These are phyloP conservation scores for Fusarium sp. DNA, from an alignment of 2,329 filamentous ascomycete species.

Conservation along the genomic window DNA sequence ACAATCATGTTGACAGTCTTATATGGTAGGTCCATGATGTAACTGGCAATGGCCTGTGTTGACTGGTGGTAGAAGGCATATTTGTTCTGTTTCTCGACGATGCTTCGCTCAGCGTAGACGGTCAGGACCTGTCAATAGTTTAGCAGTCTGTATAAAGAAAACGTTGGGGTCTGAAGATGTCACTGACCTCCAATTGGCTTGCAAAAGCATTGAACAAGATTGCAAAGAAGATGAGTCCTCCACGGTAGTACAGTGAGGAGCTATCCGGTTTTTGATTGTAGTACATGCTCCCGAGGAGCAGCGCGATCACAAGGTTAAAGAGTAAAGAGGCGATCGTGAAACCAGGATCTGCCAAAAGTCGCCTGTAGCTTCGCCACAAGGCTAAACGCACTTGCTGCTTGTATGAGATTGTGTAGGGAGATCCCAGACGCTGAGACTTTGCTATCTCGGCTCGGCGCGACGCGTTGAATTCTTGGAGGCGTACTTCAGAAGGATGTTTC, in stretches of 20 bases:
- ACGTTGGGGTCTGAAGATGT: too few relatives aligned
- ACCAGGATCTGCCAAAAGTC: conserved; percentile 57
- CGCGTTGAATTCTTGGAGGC: conserved; percentile 34
- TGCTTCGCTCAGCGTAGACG: conserved; percentile 50
- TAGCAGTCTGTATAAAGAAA: too few relatives aligned
- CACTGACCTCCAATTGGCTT: conserved; percentile 49
- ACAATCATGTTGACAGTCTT: conserved; percentile 41
- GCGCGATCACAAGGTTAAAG: conserved; percentile 63
- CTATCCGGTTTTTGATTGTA: conserved; percentile 61
- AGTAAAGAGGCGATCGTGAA: conserved; percentile 58
- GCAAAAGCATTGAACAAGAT: conserved; percentile 66
- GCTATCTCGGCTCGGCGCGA: conserved; percentile 41
- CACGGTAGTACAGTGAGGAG: conserved; percentile 61
- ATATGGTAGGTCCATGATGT: conserved; percentile 37
- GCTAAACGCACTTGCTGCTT: conserved; percentile 60
- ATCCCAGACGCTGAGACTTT: conserved; percentile 58
- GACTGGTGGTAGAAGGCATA: conserved; percentile 54
- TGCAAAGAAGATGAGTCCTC: conserved; percentile 65
- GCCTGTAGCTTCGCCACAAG: conserved; percentile 57
- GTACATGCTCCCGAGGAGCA: conserved; percentile 68
- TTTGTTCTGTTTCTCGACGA: conserved; percentile 53
- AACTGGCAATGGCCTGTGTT: conserved; percentile 45
- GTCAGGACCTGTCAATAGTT: conserved; percentile 24
- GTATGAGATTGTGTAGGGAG: conserved; percentile 64
- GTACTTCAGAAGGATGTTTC: conserved; percentile 30